Percentiles rank a stretch among this genome's conserved stretches.
Conservation (phyloP, 305 asterid genomes). For the Rubia peregrina region DNA sequence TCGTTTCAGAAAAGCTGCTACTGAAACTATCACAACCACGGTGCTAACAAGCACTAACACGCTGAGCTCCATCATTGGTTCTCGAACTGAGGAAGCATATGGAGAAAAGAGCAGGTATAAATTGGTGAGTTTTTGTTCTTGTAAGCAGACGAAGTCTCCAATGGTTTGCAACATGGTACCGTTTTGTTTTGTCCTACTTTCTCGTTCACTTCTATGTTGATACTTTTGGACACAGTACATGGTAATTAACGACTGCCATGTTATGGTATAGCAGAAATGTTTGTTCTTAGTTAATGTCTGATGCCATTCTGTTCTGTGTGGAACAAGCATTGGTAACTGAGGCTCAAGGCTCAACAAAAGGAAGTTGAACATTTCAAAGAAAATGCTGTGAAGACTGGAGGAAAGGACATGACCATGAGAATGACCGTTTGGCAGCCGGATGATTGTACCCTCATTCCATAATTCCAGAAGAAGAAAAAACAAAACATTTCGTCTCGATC, state of each 20-base stretch:
- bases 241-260: background rate
- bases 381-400: background rate
- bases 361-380: background rate
- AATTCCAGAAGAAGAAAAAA: background rate
- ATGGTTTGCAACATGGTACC: background rate
- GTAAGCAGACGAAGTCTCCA: conserved; percentile 7
- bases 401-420: background rate
- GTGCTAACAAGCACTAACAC: conserved; percentile 30
- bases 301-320: background rate
- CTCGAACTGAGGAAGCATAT: background rate
- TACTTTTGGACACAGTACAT: background rate
- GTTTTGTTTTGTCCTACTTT: background rate
- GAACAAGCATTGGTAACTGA: too few species aligned
- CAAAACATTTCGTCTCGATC: background rate
- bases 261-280: background rate
- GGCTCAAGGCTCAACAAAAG: background rate
- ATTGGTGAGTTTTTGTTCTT: background rate
- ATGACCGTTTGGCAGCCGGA: background rate
- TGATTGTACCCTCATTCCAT: background rate
- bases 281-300: background rate
- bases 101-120: background rate
- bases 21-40: conserved; percentile 27
- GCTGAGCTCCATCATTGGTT: conserved; percentile 15
- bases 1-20: conserved; percentile 33
- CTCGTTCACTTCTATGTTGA: background rate